phyloP scores from a whole-genome alignment of 164 flowering plant genomes.

The Dillenia suffruticosa region DNA sequence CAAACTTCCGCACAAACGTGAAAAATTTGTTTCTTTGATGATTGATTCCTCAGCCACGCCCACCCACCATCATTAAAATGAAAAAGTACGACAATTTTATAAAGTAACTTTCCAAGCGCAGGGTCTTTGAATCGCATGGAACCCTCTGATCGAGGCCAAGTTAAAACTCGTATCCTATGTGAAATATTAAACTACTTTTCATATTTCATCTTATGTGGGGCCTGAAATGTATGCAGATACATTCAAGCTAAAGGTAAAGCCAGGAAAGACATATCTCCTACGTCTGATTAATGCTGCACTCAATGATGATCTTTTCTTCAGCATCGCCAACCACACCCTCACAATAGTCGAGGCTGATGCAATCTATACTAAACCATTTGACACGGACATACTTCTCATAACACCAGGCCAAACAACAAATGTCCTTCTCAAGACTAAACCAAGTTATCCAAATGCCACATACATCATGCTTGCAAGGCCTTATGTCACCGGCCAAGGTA shows the following conservation, averaged over 20 bases:
- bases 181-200: too few species aligned
- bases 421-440: slow-evolving; percentile 58
- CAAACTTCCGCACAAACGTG: too few species aligned
- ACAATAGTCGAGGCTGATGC: slow-evolving; percentile 73
- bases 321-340: slow-evolving; percentile 65
- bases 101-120: too few species aligned
- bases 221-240: slow-evolving; percentile 35
- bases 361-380: slow-evolving; percentile 62
- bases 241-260: slow-evolving; percentile 62
- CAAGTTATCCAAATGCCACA: slow-evolving; percentile 34
- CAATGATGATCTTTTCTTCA: slow-evolving; percentile 76
- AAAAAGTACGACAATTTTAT: too few species aligned
- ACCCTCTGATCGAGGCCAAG: neutral
- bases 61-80: too few species aligned
- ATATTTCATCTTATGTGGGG: neutral
- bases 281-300: slow-evolving; percentile 80
- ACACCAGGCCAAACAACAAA: slow-evolving; percentile 81
- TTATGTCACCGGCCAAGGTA: slow-evolving; percentile 48
- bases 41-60: too few species aligned
- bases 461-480: slow-evolving; percentile 66
- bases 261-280: slow-evolving; percentile 67
- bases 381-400: slow-evolving; percentile 41
- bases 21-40: too few species aligned
- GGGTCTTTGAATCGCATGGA: neutral
- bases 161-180: too few species aligned